Evolutionary conservation across 805 yeast species (phyloP), one percentile per base, ranked within the genome.

Genomic region (Hanseniaspora lindneri): DNA sequence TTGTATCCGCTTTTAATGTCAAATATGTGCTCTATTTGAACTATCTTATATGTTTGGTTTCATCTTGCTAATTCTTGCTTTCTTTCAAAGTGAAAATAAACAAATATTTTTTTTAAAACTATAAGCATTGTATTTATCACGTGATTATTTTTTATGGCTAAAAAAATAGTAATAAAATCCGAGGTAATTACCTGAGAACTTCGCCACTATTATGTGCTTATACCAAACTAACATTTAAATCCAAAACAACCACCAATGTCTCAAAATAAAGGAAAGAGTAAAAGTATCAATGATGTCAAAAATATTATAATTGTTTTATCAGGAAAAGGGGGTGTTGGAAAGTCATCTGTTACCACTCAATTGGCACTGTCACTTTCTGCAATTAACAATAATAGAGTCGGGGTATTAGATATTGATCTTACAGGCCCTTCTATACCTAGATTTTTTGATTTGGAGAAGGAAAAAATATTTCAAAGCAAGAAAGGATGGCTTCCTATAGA

Each of bases 251-350:
- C 29, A 27, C n/a, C n/a, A 23, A 37, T 37, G 41, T 24, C 30
- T 20, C 11, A 3, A 11, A 28, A 36, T 29, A 36, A 19, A 14
- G 11, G 16, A n/a, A 37, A 39, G 25, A 24, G 16, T 3, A 55
- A 60, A 30, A 61, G 75, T 1, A 57, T 75, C 20, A 57, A 64
- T 19, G 67, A 73, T 44, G 80, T 89, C 28, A 78, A 79, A 56
- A 95, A 89, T 60, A 77, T 92, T 4, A 61, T 87, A 3, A 70
- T 92, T 30, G 79, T 92, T 10, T 74, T 92, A 2, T 86, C 96
- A 0, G 99, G 96, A 1, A 87, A 87, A 63, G 96, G 96, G 25
- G 96, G 98, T 21, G 98, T 92, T 1, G 98, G 98, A 1, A 92
- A 92, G 61, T 86, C 96, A 11, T 86, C 96, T 0, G 87, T 92